Evolutionary conservation across 139 green algal species (phyloP).

Genomic region (Chlamydomonas schloesseri): DNA sequence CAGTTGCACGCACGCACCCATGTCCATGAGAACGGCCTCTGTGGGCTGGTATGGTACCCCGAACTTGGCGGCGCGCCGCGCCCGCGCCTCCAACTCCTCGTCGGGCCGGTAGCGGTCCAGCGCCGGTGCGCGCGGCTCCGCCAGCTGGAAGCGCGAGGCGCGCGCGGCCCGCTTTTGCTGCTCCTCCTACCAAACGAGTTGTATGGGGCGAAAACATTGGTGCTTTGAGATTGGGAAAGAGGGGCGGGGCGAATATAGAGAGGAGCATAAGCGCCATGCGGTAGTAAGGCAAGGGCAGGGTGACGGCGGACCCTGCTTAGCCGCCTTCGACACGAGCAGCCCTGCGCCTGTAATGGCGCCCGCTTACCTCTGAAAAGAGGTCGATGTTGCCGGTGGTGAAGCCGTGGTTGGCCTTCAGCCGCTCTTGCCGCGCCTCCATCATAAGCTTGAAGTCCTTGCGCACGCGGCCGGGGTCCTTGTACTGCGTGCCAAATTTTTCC

Average conservation of each 20-base stretch:
- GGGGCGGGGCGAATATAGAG: no score
- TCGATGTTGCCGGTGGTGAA: slow-evolving; percentile 81
- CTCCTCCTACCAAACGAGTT: slow-evolving; percentile 89
- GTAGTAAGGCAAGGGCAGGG: no score
- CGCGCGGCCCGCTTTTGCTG: slow-evolving; percentile 64
- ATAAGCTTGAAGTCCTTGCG: slow-evolving; percentile 62
- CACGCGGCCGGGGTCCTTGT: slow-evolving; percentile 59
- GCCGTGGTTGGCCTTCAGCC: slow-evolving; percentile 33
- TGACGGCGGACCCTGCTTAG: no score
- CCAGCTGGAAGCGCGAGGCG: slow-evolving; percentile 56
- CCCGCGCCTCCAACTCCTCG: slow-evolving; percentile 65
- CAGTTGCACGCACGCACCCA: slow-evolving; percentile 50
- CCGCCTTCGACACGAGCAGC: no score
- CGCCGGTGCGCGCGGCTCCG: not conserved
- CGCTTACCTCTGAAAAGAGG: slow-evolving; percentile 66
- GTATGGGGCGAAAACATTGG: not conserved
- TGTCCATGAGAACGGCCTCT: slow-evolving; percentile 73
- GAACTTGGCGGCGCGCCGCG: slow-evolving; percentile 75
- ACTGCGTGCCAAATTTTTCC: slow-evolving; percentile 71
- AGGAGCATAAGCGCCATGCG: no score
- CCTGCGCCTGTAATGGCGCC: no score
- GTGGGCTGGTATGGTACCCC: slow-evolving; percentile 70
- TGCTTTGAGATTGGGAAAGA: no score
- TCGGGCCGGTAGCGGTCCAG: slow-evolving; percentile 31
- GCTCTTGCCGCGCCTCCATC: slow-evolving; percentile 50